phyloP scores from a whole-genome alignment of 1,139 yeast species.

The Candida sp. region DNA sequence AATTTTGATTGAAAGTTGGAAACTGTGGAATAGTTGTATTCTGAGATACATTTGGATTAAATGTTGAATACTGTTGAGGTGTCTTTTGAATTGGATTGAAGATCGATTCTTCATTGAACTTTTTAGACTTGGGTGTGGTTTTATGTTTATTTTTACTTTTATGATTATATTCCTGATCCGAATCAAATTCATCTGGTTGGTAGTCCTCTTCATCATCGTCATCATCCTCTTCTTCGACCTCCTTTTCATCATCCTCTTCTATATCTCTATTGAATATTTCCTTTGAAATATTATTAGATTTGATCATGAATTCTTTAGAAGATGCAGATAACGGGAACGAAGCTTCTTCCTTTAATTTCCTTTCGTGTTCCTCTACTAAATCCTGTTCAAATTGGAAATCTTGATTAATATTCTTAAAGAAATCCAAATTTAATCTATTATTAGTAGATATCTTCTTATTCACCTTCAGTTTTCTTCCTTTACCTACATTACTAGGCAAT shows the following conservation, averaged over 20 bases:
- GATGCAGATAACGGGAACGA: constrained; percentile 4
- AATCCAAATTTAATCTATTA: constrained; percentile 4
- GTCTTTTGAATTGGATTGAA: constrained; percentile 7
- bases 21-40: too few species aligned
- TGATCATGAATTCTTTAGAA: background rate
- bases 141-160: constrained; percentile 9
- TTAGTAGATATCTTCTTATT: constrained; percentile 15
- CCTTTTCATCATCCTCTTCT: constrained; percentile 6
- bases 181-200: constrained; percentile 13
- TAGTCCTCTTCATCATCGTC: constrained; percentile 8
- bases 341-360: constrained; percentile 11
- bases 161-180: constrained; percentile 6
- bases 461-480: constrained; percentile 22
- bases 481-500: constrained; percentile 40
- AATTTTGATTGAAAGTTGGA: background rate
- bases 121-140: constrained; percentile 8
- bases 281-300: constrained; percentile 1
- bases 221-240: constrained; percentile 14
- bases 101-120: constrained; percentile 3
- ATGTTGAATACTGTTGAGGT: constrained; percentile 1
- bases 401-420: constrained; percentile 5
- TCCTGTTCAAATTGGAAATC: constrained; percentile 3
- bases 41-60: background rate
- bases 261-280: background rate
- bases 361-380: constrained; percentile 5